A percentile compares a stretch with the other conserved stretches of the same genome.
These are phyloP conservation scores for Debaryomyces robertsiae DNA, from an alignment of 1,139 yeast genomes.

Conservation along the genomic window DNA sequence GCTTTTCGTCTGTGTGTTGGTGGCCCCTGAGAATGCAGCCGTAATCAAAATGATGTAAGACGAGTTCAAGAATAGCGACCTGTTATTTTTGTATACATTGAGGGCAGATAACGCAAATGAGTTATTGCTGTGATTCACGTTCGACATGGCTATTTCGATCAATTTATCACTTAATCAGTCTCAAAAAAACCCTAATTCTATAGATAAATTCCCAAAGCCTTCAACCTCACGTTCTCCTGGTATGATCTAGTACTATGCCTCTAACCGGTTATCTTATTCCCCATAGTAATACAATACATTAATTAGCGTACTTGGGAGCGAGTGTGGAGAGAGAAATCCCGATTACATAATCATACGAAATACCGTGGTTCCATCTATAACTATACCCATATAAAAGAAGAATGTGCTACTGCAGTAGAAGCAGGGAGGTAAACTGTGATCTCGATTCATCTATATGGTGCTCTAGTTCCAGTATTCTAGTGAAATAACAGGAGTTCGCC, in stretches of 20 bases:
- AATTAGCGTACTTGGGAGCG: no score
- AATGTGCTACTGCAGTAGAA: background rate
- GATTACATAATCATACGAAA: slow-evolving; percentile 3
- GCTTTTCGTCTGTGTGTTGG: slow-evolving; percentile 24
- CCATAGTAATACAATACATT: no score
- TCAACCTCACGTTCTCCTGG: no score
- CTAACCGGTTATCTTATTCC: no score
- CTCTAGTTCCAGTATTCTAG: slow-evolving; percentile 21
- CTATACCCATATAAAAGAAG: background rate
- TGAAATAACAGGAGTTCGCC: slow-evolving; percentile 23
- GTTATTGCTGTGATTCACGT: background rate
- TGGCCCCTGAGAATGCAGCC: slow-evolving; percentile 50
- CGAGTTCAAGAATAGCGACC: slow-evolving; percentile 50
- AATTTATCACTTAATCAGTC: background rate
- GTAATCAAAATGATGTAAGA: slow-evolving; percentile 51
- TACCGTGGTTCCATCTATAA: background rate
- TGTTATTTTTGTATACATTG: slow-evolving; percentile 45
- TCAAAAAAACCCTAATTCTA: no score
- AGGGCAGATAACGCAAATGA: slow-evolving; percentile 30
- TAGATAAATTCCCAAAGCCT: no score
- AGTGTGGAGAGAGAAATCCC: no score
- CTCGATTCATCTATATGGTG: slow-evolving; percentile 15
- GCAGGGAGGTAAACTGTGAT: slow-evolving; percentile 13
- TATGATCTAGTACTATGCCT: no score
- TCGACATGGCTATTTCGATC: background rate